Base-by-base conservation (phyloP, 164 flowering plant species). In the Magnolia sinica region DNA sequence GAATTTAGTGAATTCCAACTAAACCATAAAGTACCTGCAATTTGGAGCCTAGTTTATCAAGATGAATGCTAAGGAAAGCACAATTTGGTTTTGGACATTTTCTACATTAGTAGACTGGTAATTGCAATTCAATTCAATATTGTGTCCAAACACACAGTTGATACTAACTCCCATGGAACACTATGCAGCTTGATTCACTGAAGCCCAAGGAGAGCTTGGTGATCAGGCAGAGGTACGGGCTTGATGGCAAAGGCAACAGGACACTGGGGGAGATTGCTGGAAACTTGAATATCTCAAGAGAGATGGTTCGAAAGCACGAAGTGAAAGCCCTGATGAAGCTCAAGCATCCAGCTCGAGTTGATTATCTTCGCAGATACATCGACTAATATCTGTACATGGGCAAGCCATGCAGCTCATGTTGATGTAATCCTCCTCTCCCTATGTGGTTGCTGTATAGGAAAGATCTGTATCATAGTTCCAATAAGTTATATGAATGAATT, bases 171-270 rank as follows among this genome's bases (percentile, higher is more conserved):
- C 50, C 9, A 31, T 68, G 23, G 3, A 70, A 45, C 24, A 45
- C 16, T 79, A 37, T 72, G 5, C 92, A 96, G 99, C 95, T 96
- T 68, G 98, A 96, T 82, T 96, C 98, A 9, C 77, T 96, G 79
- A 92, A 91, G 84, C 99, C 99, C 0, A 96, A 94, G 87, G 99
- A 96, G 87, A 96, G 94, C 86, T 81, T 96, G 86, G 99, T 96
- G 83, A 88, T 96, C 75, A 88, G 99, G 72, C 99, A 96, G 75
- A 91, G 98, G 83, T 96, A 90, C 67, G 99, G 99, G 8, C 97
- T 96, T 1, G 99, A 96, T 78, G 98, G 99, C 0, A 92, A 87
- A 85, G 97, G 98, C 19, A 91, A 91, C 50, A 83, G 97, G 79
- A 91, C 99, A 70, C 73, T 96, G 78, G 97, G 97, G 65, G 99